Evolutionary conservation across 1,284 basidiomycete genomes (phyloP).

Genomic region (Farysia itapuensis): DNA sequence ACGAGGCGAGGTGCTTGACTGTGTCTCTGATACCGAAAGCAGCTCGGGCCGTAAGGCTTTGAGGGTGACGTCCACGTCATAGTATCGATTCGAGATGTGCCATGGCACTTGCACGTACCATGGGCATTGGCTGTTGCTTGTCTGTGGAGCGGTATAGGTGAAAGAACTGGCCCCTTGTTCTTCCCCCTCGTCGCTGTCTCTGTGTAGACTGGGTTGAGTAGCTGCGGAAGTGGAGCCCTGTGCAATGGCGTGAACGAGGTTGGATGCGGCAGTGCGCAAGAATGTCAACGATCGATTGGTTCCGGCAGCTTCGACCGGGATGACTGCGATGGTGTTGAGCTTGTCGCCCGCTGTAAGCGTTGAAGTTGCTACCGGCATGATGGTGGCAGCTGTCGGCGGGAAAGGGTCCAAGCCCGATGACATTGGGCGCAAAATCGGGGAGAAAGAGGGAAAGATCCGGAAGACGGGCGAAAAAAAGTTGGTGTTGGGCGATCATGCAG

Average conservation of each 20-base stretch:
- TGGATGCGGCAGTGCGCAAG: constrained; percentile 15
- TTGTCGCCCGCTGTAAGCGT: too few relatives aligned
- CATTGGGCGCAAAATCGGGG: too few relatives aligned
- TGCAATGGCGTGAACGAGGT: constrained; percentile 25
- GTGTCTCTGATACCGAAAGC: neutral
- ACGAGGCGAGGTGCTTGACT: neutral
- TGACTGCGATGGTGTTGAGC: constrained; percentile 27
- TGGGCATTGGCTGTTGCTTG: neutral
- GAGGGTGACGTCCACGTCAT: constrained; percentile 39
- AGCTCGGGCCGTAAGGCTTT: constrained; percentile 3
- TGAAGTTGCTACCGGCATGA: too few relatives aligned
- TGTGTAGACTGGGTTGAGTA: neutral
- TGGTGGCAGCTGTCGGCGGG: too few relatives aligned
- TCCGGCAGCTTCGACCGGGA: constrained; percentile 4
- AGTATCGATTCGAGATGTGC: constrained; percentile 49
- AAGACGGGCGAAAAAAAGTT: too few relatives aligned
- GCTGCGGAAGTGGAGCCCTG: constrained; percentile 7
- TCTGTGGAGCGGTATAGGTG: constrained; percentile 8
- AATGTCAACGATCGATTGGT: neutral
- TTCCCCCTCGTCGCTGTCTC: constrained; percentile 4
- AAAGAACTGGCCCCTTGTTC: constrained; percentile 27
- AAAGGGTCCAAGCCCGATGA: too few relatives aligned
- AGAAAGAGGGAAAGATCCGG: too few relatives aligned
- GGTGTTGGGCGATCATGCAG: too few relatives aligned
- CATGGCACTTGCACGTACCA: constrained; percentile 23